Percentiles rank a stretch among this genome's conserved stretches.
These are phyloP conservation scores for Alliaria petiolata DNA, from an alignment of 345 rosid species.

Conservation along the genomic window DNA sequence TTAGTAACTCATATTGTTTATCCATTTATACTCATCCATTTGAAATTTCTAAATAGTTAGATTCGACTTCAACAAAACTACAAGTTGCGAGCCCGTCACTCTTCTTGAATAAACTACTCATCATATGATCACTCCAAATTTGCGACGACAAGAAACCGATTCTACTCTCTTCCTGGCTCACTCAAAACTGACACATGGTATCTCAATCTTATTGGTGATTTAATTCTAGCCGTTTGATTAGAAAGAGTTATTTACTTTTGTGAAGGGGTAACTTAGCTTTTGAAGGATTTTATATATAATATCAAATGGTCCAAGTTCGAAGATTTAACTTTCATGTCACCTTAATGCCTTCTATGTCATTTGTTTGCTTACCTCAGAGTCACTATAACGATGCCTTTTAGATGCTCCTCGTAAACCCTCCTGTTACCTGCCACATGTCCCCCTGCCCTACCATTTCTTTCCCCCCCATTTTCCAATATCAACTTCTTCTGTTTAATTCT, in stretches of 20 bases:
- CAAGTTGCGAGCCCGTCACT: not conserved
- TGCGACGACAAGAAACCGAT: constrained; percentile 23
- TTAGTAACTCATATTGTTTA: not conserved
- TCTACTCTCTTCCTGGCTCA: not conserved
- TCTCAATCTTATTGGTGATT: not conserved
- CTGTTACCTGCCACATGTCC: constrained; percentile 1
- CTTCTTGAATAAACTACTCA: not conserved
- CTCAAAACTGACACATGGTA: not conserved
- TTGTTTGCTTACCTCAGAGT: constrained; percentile 26
- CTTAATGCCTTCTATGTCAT: constrained; percentile 32
- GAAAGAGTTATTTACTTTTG: constrained; percentile 10
- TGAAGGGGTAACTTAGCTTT: constrained; percentile 33
- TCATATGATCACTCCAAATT: not conserved
- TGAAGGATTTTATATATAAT: constrained; percentile 14
- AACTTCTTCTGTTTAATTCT: constrained; percentile 6
- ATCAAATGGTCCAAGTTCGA: constrained; percentile 11
- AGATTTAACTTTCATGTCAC: constrained; percentile 15
- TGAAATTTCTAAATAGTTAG: not conserved
- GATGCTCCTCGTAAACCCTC: constrained; percentile 1
- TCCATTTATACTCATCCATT: not conserved
- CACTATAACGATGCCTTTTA: constrained; percentile 13
- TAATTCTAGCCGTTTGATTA: constrained; percentile 4
- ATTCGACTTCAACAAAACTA: not conserved
- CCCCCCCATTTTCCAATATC: constrained; percentile 19
- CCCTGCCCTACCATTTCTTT: constrained; percentile 4